Evolutionary conservation across 805 yeast genomes (phyloP).

Genomic region (Gaillardinia entomophila): DNA sequence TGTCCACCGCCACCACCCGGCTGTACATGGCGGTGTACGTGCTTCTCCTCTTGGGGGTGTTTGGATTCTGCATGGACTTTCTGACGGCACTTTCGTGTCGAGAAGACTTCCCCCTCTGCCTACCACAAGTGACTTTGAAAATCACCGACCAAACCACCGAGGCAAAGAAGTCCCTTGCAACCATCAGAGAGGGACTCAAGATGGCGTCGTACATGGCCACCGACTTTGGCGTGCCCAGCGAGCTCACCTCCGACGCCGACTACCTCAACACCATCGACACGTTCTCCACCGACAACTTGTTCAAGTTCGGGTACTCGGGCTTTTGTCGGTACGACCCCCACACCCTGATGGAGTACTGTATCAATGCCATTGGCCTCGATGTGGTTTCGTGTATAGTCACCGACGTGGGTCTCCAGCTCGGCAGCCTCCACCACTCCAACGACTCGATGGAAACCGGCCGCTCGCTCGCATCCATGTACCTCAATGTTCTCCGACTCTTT

Average conservation of each 20-base stretch:
- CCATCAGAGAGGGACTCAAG: constrained; percentile 36
- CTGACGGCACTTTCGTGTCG: constrained; percentile 26
- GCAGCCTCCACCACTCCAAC: constrained; percentile 6
- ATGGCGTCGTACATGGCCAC: constrained; percentile 41
- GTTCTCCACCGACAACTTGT: constrained; percentile 36
- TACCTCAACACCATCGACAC: constrained; percentile 35
- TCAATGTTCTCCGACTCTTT: too few relatives aligned
- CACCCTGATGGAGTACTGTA: constrained; percentile 17
- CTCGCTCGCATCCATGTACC: too few relatives aligned
- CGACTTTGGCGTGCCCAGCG: constrained; percentile 23
- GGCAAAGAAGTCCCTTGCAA: constrained; percentile 27
- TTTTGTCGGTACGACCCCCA: constrained; percentile 38
- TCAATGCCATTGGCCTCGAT: constrained; percentile 40
- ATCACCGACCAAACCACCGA: constrained; percentile 28
- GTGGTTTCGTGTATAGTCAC: constrained; percentile 40
- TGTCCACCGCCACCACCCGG: too few relatives aligned
- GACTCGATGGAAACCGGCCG: too few relatives aligned
- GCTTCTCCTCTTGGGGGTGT: constrained; percentile 8
- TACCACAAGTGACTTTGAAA: constrained; percentile 40
- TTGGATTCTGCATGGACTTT: constrained; percentile 11
- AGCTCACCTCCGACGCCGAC: constrained; percentile 2
- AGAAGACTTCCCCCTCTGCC: constrained; percentile 26
- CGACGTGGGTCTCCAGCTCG: constrained; percentile 47
- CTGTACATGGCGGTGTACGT: too few relatives aligned
- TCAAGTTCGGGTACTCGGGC: constrained; percentile 41